These are phyloP conservation scores for Lecanosticta acicola DNA, from an alignment of 2,329 filamentous ascomycete species.

Conservation along the genomic window DNA sequence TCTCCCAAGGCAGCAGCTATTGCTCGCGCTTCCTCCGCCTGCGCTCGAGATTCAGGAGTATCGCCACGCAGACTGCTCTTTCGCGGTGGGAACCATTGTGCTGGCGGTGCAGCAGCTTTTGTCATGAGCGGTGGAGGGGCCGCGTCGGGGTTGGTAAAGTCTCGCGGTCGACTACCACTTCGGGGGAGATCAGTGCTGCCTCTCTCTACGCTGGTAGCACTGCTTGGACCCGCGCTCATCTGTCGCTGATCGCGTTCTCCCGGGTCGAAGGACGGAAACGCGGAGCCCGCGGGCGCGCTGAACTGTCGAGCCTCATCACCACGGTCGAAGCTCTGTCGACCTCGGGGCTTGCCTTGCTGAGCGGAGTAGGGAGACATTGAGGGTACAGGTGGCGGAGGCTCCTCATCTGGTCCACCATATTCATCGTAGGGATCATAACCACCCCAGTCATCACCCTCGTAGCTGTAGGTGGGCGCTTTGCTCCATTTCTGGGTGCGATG, in stretches of 20 bases:
- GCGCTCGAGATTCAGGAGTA: constrained; percentile 19
- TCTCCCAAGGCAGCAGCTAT: constrained; percentile 11
- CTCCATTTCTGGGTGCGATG: constrained; percentile 94
- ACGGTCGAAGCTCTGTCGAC: constrained; percentile 46
- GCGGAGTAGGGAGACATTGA: constrained; percentile 13
- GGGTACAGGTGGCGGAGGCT: constrained; percentile 33
- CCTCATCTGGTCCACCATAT: constrained; percentile 47
- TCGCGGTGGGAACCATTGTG: constrained; percentile 51
- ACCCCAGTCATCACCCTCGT: constrained; percentile 93
- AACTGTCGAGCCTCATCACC: constrained; percentile 51
- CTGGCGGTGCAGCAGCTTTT: constrained; percentile 31
- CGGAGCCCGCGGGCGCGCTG: constrained; percentile 20
- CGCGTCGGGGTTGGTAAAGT: constrained; percentile 49
- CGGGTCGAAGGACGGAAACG: constrained; percentile 14
- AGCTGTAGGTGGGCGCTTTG: constrained; percentile 76
- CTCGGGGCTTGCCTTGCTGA: constrained; percentile 30
- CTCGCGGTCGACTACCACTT: constrained; percentile 27
- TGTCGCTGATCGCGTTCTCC: constrained; percentile 3
- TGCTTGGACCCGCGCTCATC: constrained; percentile 6
- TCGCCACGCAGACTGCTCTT: constrained; percentile 57
- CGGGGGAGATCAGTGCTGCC: constrained; percentile 16
- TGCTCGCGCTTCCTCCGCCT: constrained; percentile 14
- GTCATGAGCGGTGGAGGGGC: constrained; percentile 47
- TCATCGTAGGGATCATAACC: constrained; percentile 55
- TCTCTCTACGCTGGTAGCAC: constrained; percentile 4